Evolutionary conservation across 768 basidiomycete genomes (phyloP).

Genomic region (Chlorophyllum brunneum): DNA sequence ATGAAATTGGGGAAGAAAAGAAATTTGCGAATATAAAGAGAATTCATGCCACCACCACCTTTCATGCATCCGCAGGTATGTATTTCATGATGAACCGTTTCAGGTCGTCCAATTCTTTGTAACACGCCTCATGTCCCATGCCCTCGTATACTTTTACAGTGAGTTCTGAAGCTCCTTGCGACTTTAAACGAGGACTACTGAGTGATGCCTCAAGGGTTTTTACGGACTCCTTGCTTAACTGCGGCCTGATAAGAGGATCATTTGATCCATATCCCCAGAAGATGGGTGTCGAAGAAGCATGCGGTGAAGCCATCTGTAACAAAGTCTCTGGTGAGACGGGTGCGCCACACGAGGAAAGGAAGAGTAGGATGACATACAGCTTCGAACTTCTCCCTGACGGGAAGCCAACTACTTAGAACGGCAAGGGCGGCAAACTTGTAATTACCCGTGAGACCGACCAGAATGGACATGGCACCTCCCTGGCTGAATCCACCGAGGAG

Average conservation of each 20-base stretch:
- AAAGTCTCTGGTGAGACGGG: constrained; percentile 9
- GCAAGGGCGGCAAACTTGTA: constrained; percentile 69
- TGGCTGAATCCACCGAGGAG: constrained; percentile 90
- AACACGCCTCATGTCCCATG: constrained; percentile 61
- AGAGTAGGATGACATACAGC: constrained; percentile 38
- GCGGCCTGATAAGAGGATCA: constrained; percentile 68
- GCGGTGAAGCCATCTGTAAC: constrained; percentile 54
- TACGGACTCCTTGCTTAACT: constrained; percentile 50
- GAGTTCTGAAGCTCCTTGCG: constrained; percentile 47
- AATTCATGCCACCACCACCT: neutral
- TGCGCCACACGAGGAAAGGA: neutral
- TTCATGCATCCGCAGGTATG: constrained; percentile 28
- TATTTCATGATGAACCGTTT: constrained; percentile 64
- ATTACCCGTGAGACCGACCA: constrained; percentile 66
- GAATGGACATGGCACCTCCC: constrained; percentile 74
- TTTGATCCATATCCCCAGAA: constrained; percentile 84
- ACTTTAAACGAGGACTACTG: constrained; percentile 42
- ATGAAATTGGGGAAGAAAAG: no score
- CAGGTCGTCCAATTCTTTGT: constrained; percentile 67
- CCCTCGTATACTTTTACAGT: constrained; percentile 65
- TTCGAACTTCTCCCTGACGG: constrained; percentile 61
- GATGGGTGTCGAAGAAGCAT: constrained; percentile 62
- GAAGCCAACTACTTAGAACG: constrained; percentile 78
- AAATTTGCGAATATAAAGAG: no score
- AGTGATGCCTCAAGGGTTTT: constrained; percentile 52